These are phyloP conservation scores for Penicillium lagena DNA, from an alignment of 495 filamentous ascomycete species.

Conservation along the genomic window DNA sequence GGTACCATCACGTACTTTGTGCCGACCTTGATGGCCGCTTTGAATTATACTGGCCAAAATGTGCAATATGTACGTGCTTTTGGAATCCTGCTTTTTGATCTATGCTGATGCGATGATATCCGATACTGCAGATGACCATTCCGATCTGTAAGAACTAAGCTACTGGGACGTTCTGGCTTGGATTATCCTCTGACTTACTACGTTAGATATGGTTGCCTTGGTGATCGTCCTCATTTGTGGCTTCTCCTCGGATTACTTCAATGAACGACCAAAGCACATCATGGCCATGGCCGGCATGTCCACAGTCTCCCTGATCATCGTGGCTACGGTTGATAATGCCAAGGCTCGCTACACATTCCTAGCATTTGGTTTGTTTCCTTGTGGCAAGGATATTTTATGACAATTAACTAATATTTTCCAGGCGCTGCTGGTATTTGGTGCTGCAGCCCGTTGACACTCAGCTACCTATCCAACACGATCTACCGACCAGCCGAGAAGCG, in stretches of 20 bases:
- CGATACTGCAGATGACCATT: slow-evolving; percentile 2
- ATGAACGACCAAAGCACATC: slow-evolving; percentile 4
- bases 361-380: slow-evolving; percentile 1
- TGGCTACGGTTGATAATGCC: neutral
- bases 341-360: slow-evolving; percentile 3
- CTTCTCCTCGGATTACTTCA: slow-evolving; percentile 3
- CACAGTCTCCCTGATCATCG: slow-evolving; percentile 2
- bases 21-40: slow-evolving; percentile 1
- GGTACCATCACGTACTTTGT: slow-evolving; percentile 4
- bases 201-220: slow-evolving; percentile 1
- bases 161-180: neutral
- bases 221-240: slow-evolving; percentile 3
- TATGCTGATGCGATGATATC: neutral
- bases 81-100: neutral
- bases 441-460: slow-evolving; percentile 5
- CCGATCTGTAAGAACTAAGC: slow-evolving; percentile 2
- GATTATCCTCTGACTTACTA: neutral
- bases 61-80: slow-evolving; percentile 2
- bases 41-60: slow-evolving; percentile 1
- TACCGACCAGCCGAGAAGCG: slow-evolving; percentile 3
- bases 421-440: slow-evolving; percentile 4
- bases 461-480: slow-evolving; percentile 6
- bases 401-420: neutral
- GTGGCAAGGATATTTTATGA: neutral
- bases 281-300: slow-evolving; percentile 4